Evolutionary conservation across 257 asterid species (phyloP).

Genomic region (Haberlea rhodopensis): DNA sequence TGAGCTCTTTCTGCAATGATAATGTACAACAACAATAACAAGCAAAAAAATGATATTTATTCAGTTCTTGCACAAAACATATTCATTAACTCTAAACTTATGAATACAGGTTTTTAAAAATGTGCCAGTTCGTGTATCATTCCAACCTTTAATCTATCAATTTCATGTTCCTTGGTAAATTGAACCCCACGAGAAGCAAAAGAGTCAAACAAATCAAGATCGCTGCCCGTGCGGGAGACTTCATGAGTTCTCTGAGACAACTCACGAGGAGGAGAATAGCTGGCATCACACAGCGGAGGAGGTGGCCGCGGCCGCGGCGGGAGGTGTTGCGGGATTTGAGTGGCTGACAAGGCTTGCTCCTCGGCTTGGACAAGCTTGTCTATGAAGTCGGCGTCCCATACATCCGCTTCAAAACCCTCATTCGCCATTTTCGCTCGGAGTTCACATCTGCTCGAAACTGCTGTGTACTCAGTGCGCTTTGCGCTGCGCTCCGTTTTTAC

Average conservation of each 20-base stretch:
- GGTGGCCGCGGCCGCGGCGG: slow-evolving; percentile 32
- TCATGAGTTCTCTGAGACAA: slow-evolving; percentile 63
- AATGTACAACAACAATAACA: neutral
- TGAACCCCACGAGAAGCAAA: slow-evolving; percentile 28
- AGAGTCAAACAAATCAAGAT: slow-evolving; percentile 23
- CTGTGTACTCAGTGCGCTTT: slow-evolving; percentile 21
- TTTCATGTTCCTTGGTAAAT: slow-evolving; percentile 42
- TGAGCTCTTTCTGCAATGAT: slow-evolving; percentile 67
- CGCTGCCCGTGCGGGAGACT: neutral
- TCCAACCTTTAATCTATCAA: slow-evolving; percentile 55
- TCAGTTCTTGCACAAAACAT: neutral
- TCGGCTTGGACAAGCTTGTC: slow-evolving; percentile 45
- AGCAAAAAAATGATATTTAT: neutral
- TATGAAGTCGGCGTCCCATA: slow-evolving; percentile 61
- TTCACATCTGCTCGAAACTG: slow-evolving; percentile 20
- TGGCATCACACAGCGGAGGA: slow-evolving; percentile 21
- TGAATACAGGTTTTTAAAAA: too few species aligned
- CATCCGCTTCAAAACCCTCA: slow-evolving; percentile 57
- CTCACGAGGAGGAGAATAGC: slow-evolving; percentile 77
- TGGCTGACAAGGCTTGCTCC: slow-evolving; percentile 37
- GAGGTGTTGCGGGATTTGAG: slow-evolving; percentile 28
- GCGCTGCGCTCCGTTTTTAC: neutral
- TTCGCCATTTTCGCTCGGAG: slow-evolving; percentile 47
- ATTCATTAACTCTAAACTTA: neutral
- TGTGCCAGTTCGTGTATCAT: neutral